Conservation (phyloP, 148 eudicot species). For the Fagopyrum tataricum region DNA sequence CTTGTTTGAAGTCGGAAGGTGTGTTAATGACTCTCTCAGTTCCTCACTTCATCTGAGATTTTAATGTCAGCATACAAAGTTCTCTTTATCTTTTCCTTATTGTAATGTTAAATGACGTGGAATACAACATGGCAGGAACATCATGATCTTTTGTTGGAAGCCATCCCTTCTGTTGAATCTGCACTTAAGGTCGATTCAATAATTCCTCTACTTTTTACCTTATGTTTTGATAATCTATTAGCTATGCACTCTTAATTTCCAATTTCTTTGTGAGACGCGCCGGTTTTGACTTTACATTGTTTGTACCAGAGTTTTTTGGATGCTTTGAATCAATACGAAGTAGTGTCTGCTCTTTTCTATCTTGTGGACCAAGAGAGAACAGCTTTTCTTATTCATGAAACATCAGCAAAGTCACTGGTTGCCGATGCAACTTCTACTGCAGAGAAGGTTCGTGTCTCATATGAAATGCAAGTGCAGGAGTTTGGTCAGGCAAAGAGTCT, state of each 20-base stretch:
- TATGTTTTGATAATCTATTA: slow-evolving; percentile 4
- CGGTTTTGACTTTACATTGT: slow-evolving; percentile 16
- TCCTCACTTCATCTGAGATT: background rate
- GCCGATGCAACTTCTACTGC: slow-evolving; percentile 65
- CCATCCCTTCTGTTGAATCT: slow-evolving; percentile 80
- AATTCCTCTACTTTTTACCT: slow-evolving; percentile 14
- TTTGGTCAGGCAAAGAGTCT: slow-evolving; percentile 73
- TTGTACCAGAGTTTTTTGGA: slow-evolving; percentile 60
- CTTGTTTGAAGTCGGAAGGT: background rate
- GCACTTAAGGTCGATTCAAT: slow-evolving; percentile 58
- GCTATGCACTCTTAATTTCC: background rate
- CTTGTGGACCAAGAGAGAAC: slow-evolving; percentile 87
- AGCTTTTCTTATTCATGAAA: slow-evolving; percentile 60
- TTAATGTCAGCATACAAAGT: background rate
- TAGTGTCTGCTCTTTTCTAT: slow-evolving; percentile 56
- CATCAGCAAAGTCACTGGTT: slow-evolving; percentile 79
- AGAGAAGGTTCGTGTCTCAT: slow-evolving; percentile 52
- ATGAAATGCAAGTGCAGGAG: slow-evolving; percentile 72
- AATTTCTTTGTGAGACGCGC: background rate
- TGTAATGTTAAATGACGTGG: background rate
- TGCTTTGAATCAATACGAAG: slow-evolving; percentile 69
- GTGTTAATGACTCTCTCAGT: slow-evolving; percentile 5
- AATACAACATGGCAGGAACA: slow-evolving; percentile 55
- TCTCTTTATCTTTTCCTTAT: background rate
- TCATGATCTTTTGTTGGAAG: slow-evolving; percentile 78